Evolutionary conservation across 768 basidiomycete species (phyloP).

Genomic region (Saitozyma sp.): DNA sequence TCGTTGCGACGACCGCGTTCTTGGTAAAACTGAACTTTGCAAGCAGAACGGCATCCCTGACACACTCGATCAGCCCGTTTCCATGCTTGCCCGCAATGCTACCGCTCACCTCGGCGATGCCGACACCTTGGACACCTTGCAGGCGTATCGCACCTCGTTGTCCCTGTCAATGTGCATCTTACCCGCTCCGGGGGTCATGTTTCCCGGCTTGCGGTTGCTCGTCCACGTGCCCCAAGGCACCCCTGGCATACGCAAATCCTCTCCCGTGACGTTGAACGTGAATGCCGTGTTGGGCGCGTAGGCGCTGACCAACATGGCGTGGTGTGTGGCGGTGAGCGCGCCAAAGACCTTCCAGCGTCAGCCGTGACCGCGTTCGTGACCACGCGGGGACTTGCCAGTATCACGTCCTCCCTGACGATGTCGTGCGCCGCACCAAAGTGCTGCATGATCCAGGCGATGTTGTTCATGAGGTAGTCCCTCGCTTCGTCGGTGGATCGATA

Average conservation of each 20-base stretch:
- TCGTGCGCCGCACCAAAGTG: slow-evolving; percentile 57
- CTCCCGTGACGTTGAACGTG: slow-evolving; percentile 66
- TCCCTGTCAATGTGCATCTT: slow-evolving; percentile 3
- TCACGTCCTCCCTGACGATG: slow-evolving; percentile 64
- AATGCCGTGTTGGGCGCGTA: slow-evolving; percentile 27
- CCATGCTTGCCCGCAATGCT: neutral
- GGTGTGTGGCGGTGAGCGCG: slow-evolving; percentile 67
- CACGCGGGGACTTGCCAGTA: slow-evolving; percentile 52
- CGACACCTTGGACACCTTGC: slow-evolving; percentile 34
- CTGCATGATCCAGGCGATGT: slow-evolving; percentile 65
- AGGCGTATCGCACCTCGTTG: slow-evolving; percentile 11
- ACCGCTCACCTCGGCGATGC: slow-evolving; percentile 22
- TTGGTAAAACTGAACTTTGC: slow-evolving; percentile 35
- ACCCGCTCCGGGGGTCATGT: neutral
- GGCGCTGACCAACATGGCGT: slow-evolving; percentile 69
- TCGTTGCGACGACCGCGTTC: slow-evolving; percentile 20
- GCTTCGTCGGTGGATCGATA: slow-evolving; percentile 65
- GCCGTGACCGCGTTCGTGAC: neutral
- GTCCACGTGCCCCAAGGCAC: slow-evolving; percentile 75
- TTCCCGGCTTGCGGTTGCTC: slow-evolving; percentile 5
- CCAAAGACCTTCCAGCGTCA: slow-evolving; percentile 56
- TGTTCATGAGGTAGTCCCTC: slow-evolving; percentile 71
- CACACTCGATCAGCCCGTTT: slow-evolving; percentile 1
- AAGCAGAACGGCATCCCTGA: slow-evolving; percentile 33
- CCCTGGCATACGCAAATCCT: slow-evolving; percentile 54